Evolutionary conservation across 73 alveolate species (phyloP).

Genomic region (Paramecium octaurelia): DNA sequence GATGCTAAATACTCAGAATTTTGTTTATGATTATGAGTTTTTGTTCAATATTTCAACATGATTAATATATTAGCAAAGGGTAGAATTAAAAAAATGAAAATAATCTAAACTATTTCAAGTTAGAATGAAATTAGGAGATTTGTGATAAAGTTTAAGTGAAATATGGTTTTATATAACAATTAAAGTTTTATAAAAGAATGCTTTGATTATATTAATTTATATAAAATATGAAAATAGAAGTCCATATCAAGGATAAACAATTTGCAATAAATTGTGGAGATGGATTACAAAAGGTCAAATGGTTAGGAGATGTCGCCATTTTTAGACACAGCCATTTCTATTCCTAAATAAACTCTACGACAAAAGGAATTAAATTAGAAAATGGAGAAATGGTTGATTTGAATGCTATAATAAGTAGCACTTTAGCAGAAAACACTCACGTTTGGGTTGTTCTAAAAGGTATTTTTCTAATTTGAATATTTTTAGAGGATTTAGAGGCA

Average conservation of each 20-base stretch:
- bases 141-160: background rate
- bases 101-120: too few relatives aligned
- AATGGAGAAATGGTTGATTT: constrained; percentile 63
- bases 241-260: constrained; percentile 56
- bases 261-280: constrained; percentile 63
- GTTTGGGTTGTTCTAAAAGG: constrained; percentile 68
- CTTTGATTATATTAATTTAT: background rate
- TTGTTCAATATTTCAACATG: too few relatives aligned
- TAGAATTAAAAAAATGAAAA: too few relatives aligned
- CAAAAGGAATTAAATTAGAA: constrained; percentile 68
- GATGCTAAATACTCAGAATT: too few relatives aligned
- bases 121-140: too few relatives aligned
- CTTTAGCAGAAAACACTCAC: constrained; percentile 55
- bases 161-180: too few relatives aligned
- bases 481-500: constrained; percentile 58
- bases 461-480: background rate
- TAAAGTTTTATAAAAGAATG: background rate
- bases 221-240: constrained; percentile 34
- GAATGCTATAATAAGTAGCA: constrained; percentile 54
- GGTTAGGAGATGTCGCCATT: constrained; percentile 64
- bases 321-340: constrained; percentile 59
- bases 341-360: constrained; percentile 26
- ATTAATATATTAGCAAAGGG: too few relatives aligned
- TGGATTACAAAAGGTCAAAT: constrained; percentile 54
- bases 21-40: too few relatives aligned